Evolutionary conservation across 805 yeast species (phyloP).

Genomic region (Ogataea methanolica): DNA sequence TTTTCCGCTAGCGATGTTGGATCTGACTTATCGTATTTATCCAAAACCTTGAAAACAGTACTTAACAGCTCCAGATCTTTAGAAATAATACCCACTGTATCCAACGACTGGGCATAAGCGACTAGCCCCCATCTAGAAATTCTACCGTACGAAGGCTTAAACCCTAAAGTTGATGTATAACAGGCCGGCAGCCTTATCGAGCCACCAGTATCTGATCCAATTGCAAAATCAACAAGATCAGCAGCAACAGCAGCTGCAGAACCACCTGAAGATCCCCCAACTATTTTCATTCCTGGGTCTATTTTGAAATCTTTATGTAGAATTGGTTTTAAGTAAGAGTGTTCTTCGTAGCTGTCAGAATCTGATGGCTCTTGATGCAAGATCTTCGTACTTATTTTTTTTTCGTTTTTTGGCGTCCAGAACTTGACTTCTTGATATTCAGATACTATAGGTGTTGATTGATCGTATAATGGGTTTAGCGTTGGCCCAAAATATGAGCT

Average conservation of each 20-base stretch:
- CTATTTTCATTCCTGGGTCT: conserved; percentile 31
- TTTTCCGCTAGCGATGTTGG: conserved; percentile 58
- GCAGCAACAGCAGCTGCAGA: conserved; percentile 89
- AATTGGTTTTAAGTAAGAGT: conserved; percentile 15
- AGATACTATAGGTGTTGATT: conserved; percentile 15
- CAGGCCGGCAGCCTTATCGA: conserved; percentile 91
- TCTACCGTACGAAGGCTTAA: conserved; percentile 92
- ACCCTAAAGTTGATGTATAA: conserved; percentile 77
- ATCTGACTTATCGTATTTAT: conserved; percentile 65
- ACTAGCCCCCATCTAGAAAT: conserved; percentile 89
- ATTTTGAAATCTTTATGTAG: conserved; percentile 12
- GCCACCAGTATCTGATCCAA: conserved; percentile 98
- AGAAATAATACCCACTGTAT: conserved; percentile 85
- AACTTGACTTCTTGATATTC: conserved; percentile 20
- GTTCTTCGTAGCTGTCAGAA: conserved; percentile 1
- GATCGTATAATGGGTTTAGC: conserved; percentile 41
- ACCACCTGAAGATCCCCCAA: conserved; percentile 97
- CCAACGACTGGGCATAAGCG: conserved; percentile 90
- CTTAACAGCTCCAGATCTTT: conserved; percentile 39
- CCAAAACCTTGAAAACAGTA: conserved; percentile 50
- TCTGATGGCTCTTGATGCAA: conserved; percentile 37
- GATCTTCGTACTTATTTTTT: conserved; percentile 30
- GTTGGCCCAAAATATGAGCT: conserved; percentile 56
- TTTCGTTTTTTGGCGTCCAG: conserved; percentile 18
- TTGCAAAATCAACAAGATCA: conserved; percentile 61